Percentiles rank a stretch among this genome's conserved stretches.
These are phyloP conservation scores for Lipomyces spencermartinsiae DNA, from an alignment of 805 yeast genomes.

Conservation along the genomic window DNA sequence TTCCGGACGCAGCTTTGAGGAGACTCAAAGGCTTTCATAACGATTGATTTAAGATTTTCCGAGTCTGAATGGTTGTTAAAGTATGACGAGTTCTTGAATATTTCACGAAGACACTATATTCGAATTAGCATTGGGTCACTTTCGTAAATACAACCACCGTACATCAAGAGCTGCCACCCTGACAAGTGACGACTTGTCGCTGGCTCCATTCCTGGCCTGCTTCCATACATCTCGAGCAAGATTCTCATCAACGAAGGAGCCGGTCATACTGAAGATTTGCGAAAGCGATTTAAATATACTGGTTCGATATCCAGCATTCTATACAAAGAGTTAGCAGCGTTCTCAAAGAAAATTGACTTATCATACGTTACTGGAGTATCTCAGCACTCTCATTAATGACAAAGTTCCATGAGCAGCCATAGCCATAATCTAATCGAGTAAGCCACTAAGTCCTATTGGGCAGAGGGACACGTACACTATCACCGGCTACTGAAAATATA, in stretches of 20 bases:
- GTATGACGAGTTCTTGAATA: conserved; percentile 27
- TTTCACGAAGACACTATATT: conserved; percentile 24
- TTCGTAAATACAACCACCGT: conserved; percentile 22
- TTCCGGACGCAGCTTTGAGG: conserved; percentile 29
- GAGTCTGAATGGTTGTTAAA: conserved; percentile 39
- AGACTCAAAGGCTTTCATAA: conserved; percentile 31
- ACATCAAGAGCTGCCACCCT: conserved; percentile 45
- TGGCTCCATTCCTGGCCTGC: conserved; percentile 39
- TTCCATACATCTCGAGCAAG: conserved; percentile 46
- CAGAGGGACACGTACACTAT: conserved; percentile 35
- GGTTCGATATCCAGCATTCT: conserved; percentile 43
- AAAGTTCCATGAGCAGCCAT: conserved; percentile 45
- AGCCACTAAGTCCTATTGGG: not conserved
- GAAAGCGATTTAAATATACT: conserved; percentile 40
- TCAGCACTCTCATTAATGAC: conserved; percentile 41
- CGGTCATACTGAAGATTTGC: conserved; percentile 38
- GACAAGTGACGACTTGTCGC: conserved; percentile 44
- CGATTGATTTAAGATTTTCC: conserved; percentile 27
- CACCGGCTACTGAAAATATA: conserved; percentile 43
- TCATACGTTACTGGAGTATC: conserved; percentile 39
- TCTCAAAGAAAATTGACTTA: not conserved
- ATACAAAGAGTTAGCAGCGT: not conserved
- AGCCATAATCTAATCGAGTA: conserved; percentile 41
- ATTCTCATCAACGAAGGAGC: conserved; percentile 45
- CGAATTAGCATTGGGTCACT: not conserved